Evolutionary conservation across 176 grass and related monocot genomes (phyloP).

Genomic region (Raddia distichophylla): DNA sequence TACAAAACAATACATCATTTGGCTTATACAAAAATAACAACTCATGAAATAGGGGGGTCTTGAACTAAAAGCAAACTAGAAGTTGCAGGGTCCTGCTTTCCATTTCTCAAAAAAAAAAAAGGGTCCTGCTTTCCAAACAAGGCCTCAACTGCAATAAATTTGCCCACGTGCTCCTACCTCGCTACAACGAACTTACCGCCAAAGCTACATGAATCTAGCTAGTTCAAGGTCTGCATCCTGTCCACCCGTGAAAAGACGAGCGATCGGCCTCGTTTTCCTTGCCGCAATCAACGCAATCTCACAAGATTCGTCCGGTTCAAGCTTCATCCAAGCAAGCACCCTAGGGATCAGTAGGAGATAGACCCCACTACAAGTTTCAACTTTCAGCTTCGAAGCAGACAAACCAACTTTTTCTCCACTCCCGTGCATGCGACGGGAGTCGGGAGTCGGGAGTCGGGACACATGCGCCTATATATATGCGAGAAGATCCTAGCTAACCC

Average conservation of each 20-base stretch:
- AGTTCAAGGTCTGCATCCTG: conserved; percentile 7
- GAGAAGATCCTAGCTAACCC: background rate
- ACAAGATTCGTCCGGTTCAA: conserved; percentile 47
- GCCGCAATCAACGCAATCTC: conserved; percentile 38
- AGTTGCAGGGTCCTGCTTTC: too few species aligned
- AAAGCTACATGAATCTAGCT: background rate
- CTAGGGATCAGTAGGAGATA: background rate
- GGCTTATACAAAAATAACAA: too few species aligned
- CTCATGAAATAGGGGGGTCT: too few species aligned
- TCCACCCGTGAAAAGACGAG: conserved; percentile 46
- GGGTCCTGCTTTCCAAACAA: too few species aligned
- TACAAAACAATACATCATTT: too few species aligned
- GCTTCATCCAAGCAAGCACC: conserved; percentile 15
- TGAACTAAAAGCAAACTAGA: too few species aligned
- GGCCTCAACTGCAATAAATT: too few species aligned
- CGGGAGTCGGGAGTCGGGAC: background rate
- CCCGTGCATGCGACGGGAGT: conserved; percentile 30
- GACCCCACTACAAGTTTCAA: conserved; percentile 7
- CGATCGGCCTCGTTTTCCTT: conserved; percentile 48
- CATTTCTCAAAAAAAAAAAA: too few species aligned
- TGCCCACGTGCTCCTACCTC: background rate
- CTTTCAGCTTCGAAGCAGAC: conserved; percentile 22
- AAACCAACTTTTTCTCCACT: conserved; percentile 32
- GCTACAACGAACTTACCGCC: conserved; percentile 27
- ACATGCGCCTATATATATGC: conserved; percentile 33